These are phyloP conservation scores for Emericellopsis atlantica DNA, from an alignment of 2,329 filamentous ascomycete species.

Conservation along the genomic window DNA sequence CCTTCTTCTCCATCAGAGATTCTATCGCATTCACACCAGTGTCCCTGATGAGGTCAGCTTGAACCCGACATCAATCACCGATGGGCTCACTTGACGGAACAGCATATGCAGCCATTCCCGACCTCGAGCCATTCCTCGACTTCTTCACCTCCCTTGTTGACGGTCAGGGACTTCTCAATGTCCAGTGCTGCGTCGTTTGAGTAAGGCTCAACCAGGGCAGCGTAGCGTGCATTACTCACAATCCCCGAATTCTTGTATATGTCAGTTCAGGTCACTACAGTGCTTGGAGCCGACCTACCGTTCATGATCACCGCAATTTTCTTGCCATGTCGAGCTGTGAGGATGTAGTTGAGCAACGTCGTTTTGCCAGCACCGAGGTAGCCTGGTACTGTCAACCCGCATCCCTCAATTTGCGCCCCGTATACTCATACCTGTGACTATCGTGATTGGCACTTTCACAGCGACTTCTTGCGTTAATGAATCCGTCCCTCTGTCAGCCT, in stretches of 20 bases:
- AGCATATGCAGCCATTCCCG: constrained; percentile 95
- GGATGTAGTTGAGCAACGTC: constrained; percentile 87
- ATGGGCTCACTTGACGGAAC: constrained; percentile 68
- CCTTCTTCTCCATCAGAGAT: constrained; percentile 85
- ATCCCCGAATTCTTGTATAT: constrained; percentile 58
- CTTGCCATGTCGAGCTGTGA: constrained; percentile 91
- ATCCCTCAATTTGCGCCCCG: neutral
- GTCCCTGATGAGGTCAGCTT: constrained; percentile 44
- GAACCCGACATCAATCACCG: neutral
- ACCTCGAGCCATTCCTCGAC: constrained; percentile 94
- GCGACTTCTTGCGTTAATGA: constrained; percentile 33
- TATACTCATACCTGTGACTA: constrained; percentile 53
- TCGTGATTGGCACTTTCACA: constrained; percentile 69
- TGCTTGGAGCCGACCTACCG: constrained; percentile 26
- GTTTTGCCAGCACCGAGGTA: constrained; percentile 96
- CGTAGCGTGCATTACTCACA: constrained; percentile 35
- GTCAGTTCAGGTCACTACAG: neutral
- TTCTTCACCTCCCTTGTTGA: constrained; percentile 71
- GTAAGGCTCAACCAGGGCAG: neutral
- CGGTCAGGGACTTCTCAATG: constrained; percentile 89
- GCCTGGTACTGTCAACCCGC: constrained; percentile 32
- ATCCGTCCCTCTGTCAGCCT: constrained; percentile 8
- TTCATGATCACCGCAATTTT: constrained; percentile 98
- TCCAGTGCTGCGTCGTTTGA: constrained; percentile 52
- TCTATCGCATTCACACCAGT: constrained; percentile 90